These are phyloP conservation scores for Curvularia spicifera DNA, from an alignment of 2,329 filamentous ascomycete species.

Conservation along the genomic window DNA sequence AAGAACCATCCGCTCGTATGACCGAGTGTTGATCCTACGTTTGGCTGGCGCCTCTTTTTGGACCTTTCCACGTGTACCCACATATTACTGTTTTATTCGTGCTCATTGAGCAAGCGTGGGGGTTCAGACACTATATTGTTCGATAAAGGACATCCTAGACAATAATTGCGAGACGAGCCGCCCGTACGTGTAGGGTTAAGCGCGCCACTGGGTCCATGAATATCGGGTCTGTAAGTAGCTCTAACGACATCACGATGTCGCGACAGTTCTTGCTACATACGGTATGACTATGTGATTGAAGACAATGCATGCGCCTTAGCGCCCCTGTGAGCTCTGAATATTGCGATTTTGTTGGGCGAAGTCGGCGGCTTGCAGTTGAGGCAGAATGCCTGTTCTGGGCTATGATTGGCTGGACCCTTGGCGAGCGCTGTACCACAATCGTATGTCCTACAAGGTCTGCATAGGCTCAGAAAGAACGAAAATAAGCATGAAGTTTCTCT, in stretches of 20 bases:
- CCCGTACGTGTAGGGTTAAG: slow-evolving; percentile 18
- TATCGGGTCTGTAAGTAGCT: slow-evolving; percentile 2
- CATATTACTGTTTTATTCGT: not conserved
- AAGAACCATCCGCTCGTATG: not conserved
- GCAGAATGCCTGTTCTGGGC: slow-evolving; percentile 26
- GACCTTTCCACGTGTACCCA: not conserved
- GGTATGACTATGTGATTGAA: slow-evolving; percentile 4
- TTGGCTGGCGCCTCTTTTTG: not conserved
- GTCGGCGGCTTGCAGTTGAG: slow-evolving; percentile 35
- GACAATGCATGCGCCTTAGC: slow-evolving; percentile 21
- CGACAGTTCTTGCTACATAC: not conserved
- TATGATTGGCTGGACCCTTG: slow-evolving; percentile 33
- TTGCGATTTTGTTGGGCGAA: slow-evolving; percentile 33
- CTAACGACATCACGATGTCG: not conserved
- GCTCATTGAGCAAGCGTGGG: not conserved
- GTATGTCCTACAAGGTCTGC: slow-evolving; percentile 36
- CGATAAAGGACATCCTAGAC: slow-evolving; percentile 17
- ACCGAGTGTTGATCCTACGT: not conserved
- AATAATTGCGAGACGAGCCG: slow-evolving; percentile 28
- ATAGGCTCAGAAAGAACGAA: slow-evolving; percentile 26
- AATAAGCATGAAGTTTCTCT: slow-evolving; percentile 19
- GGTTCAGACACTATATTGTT: not conserved
- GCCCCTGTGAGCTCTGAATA: slow-evolving; percentile 19
- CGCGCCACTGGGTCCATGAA: slow-evolving; percentile 8
- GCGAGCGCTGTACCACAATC: slow-evolving; percentile 29